phyloP scores from a whole-genome alignment of 352 stramenopile genomes.

The Pythium aristosporum region DNA sequence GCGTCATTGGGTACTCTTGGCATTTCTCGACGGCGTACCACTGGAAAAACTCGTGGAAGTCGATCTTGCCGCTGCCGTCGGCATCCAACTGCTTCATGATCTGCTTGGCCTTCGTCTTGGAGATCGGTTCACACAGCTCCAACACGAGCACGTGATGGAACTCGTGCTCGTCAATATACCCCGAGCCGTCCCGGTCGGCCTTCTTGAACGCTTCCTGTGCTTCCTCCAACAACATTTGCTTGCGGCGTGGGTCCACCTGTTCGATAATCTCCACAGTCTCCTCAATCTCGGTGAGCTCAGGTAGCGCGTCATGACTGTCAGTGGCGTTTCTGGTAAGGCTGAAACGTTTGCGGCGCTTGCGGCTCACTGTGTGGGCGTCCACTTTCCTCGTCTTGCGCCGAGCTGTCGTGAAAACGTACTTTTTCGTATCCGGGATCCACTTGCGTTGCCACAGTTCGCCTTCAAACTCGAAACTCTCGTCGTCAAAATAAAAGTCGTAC shows the following conservation, averaged over 20 bases:
- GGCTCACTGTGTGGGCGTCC: not conserved
- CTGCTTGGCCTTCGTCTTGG: constrained; percentile 26
- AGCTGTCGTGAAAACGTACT: constrained; percentile 39
- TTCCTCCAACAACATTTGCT: constrained; percentile 33
- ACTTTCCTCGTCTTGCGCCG: constrained; percentile 19
- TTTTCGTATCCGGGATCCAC: constrained; percentile 31
- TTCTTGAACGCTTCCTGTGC: constrained; percentile 34
- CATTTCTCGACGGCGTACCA: constrained; percentile 54
- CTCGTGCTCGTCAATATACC: constrained; percentile 37
- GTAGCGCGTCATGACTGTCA: not conserved
- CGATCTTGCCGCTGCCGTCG: constrained; percentile 42
- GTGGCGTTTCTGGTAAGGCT: not conserved
- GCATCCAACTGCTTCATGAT: constrained; percentile 39
- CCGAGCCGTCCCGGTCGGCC: constrained; percentile 37
- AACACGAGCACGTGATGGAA: constrained; percentile 35
- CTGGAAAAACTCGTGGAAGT: constrained; percentile 51
- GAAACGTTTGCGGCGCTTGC: constrained; percentile 14
- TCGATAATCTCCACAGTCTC: constrained; percentile 39
- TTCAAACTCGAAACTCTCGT: constrained; percentile 44
- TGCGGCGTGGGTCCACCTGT: constrained; percentile 39
- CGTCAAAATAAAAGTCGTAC: constrained; percentile 63
- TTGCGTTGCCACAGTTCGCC: constrained; percentile 34
- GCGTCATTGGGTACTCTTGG: constrained; percentile 37
- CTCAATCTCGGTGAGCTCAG: constrained; percentile 21
- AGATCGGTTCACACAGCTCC: constrained; percentile 47